These are phyloP conservation scores for Podila verticillata DNA, from an alignment of 192 early-diverging fungal genomes.

Conservation along the genomic window DNA sequence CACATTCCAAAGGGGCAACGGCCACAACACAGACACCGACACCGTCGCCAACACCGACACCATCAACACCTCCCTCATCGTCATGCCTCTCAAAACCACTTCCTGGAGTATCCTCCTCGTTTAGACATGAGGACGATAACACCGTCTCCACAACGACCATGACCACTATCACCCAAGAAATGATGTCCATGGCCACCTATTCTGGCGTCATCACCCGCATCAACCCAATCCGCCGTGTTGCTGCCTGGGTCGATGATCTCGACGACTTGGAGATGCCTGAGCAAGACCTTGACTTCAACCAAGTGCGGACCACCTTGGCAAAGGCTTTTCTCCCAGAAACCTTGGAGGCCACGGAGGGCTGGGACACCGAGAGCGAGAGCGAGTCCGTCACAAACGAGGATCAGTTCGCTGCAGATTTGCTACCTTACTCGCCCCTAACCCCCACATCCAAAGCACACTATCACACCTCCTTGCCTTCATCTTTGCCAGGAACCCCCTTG, in stretches of 20 bases:
- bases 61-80: no score
- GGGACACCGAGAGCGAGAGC: conserved; percentile 39
- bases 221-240: conserved; percentile 43
- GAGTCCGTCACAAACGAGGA: conserved; percentile 2
- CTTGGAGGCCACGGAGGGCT: conserved; percentile 18
- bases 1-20: no score
- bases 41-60: neutral
- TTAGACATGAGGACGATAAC: neutral
- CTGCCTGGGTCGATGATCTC: conserved; percentile 43
- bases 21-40: no score
- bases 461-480: neutral
- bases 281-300: conserved; percentile 32
- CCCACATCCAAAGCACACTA: neutral
- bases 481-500: neutral
- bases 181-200: conserved; percentile 39
- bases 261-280: conserved; percentile 44
- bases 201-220: conserved; percentile 41
- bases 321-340: conserved; percentile 21
- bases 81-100: no score
- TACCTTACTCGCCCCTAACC: neutral
- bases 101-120: no score
- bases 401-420: neutral
- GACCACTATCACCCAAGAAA: conserved; percentile 46
- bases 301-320: conserved; percentile 25
- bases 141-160: neutral